These are phyloP conservation scores for Wickerhamomyces bisporus DNA, from an alignment of 805 yeast species.

Conservation along the genomic window DNA sequence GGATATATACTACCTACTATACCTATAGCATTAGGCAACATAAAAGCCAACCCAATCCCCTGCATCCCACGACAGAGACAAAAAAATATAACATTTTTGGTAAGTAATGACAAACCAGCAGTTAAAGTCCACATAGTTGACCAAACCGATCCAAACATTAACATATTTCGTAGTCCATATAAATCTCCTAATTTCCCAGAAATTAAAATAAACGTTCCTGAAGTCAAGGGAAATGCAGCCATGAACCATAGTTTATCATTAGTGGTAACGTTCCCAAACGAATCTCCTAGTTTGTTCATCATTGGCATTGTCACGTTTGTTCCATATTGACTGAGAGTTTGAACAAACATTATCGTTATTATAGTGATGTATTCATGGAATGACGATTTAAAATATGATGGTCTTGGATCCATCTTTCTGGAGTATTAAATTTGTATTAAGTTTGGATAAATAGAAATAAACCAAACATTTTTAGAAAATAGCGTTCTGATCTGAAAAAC, in stretches of 20 bases:
- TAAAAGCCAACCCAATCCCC: constrained; percentile 57
- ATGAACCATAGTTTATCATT: constrained; percentile 52
- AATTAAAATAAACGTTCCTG: constrained; percentile 66
- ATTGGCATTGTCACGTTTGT: constrained; percentile 33
- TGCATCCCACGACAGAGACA: constrained; percentile 51
- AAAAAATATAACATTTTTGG: constrained; percentile 46
- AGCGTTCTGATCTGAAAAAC: too few relatives aligned
- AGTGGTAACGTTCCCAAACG: constrained; percentile 26
- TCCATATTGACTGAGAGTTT: constrained; percentile 37
- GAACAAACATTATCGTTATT: constrained; percentile 28
- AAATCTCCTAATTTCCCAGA: constrained; percentile 72
- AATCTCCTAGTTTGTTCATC: constrained; percentile 29
- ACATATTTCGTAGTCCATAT: constrained; percentile 54
- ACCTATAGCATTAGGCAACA: constrained; percentile 57
- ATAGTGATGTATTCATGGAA: constrained; percentile 26
- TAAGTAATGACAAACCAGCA: constrained; percentile 51
- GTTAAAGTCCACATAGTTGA: constrained; percentile 52
- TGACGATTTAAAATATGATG: constrained; percentile 7
- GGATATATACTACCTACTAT: constrained; percentile 43
- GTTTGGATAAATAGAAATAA: too few relatives aligned
- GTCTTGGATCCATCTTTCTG: constrained; percentile 17
- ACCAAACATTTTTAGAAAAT: too few relatives aligned
- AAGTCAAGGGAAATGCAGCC: constrained; percentile 66
- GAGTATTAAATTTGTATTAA: too few relatives aligned
- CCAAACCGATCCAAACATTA: constrained; percentile 53